phyloP scores from a whole-genome alignment of 495 filamentous ascomycete species.

The Penicillium coffeae region DNA sequence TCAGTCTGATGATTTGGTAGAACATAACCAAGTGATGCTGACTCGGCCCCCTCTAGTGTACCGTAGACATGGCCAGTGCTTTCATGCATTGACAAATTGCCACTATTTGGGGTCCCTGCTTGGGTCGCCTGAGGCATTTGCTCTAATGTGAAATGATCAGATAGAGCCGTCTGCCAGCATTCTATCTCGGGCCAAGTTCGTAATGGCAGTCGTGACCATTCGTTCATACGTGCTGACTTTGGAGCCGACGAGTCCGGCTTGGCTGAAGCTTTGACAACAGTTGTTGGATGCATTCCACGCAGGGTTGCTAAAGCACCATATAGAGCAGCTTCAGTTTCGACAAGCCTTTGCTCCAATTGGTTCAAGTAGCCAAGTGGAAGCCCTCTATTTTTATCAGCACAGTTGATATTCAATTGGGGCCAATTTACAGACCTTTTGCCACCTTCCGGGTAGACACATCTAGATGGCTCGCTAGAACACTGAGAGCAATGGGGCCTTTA shows the following conservation, averaged over 20 bases:
- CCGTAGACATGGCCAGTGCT: neutral
- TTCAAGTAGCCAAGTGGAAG: conserved; percentile 27
- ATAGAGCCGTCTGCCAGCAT: conserved; percentile 17
- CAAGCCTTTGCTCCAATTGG: conserved; percentile 27
- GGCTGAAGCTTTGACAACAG: conserved; percentile 6
- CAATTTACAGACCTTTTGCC: conserved; percentile 20
- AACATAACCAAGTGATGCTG: too few relatives aligned
- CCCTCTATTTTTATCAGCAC: conserved; percentile 12
- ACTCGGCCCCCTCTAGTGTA: neutral
- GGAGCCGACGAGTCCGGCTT: conserved; percentile 16
- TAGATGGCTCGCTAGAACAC: conserved; percentile 23
- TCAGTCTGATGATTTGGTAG: too few relatives aligned
- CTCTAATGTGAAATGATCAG: conserved; percentile 15
- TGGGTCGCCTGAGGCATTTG: too few relatives aligned
- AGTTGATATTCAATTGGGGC: neutral
- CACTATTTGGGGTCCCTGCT: neutral
- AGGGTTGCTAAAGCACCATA: conserved; percentile 25
- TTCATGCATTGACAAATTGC: neutral
- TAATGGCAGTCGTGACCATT: conserved; percentile 25
- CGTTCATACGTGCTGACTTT: conserved; percentile 25
- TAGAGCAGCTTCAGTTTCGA: conserved; percentile 25
- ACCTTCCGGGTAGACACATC: conserved; percentile 28
- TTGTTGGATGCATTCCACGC: conserved; percentile 11
- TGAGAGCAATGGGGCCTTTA: conserved; percentile 26
- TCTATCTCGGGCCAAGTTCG: conserved; percentile 19